Conservation (phyloP, 768 basidiomycete genomes). For the Rhizopogon rudus region DNA sequence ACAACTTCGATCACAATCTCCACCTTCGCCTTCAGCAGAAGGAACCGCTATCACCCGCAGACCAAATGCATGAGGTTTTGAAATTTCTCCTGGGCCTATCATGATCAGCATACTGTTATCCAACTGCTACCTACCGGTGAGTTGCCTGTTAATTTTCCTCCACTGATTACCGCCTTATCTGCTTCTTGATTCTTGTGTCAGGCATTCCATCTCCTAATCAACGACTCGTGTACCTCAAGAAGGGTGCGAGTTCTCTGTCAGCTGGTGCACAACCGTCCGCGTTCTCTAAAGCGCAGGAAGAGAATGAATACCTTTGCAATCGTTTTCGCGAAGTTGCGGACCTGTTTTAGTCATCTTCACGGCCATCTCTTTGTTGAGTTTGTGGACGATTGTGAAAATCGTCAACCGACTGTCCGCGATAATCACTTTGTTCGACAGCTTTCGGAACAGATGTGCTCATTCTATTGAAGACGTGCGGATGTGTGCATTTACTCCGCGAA, state of each 20-base stretch:
- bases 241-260: no score
- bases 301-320: not conserved
- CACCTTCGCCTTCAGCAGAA: not conserved
- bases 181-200: not conserved
- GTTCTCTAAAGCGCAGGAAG: not conserved
- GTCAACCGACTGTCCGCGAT: not conserved
- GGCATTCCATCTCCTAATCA: not conserved
- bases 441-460: slow-evolving; percentile 12
- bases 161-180: not conserved
- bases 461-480: slow-evolving; percentile 10
- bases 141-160: not conserved
- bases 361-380: slow-evolving; percentile 1
- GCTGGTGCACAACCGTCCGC: not conserved
- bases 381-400: not conserved
- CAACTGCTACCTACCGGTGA: not conserved
- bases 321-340: not conserved
- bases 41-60: not conserved
- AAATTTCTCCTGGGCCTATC: no score
- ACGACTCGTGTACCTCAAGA: not conserved
- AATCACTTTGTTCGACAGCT: slow-evolving; percentile 10
- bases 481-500: not conserved
- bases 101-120: not conserved
- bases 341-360: not conserved
- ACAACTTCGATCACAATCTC: no score
- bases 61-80: not conserved